Evolutionary conservation across 202 grass and related monocot genomes (phyloP).

Genomic region (Panicum hallii): DNA sequence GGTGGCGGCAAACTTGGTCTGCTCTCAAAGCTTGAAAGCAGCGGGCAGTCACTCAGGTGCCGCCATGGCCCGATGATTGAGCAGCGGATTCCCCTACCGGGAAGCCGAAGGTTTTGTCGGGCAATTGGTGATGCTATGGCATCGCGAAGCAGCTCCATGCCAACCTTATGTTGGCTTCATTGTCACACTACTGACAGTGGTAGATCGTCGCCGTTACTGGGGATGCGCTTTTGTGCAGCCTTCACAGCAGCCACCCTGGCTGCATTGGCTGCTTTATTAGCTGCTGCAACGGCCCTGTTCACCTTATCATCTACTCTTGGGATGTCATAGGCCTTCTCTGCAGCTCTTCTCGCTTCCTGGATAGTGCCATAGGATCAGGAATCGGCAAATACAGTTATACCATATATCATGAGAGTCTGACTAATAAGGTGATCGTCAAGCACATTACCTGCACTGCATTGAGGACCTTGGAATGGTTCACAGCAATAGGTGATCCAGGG

Average conservation of each 20-base stretch:
- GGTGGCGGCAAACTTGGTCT: constrained; percentile 38
- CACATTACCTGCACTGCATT: constrained; percentile 88
- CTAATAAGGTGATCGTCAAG: constrained; percentile 25
- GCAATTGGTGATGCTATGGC: constrained; percentile 38
- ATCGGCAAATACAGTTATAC: constrained; percentile 31
- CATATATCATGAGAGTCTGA: constrained; percentile 29
- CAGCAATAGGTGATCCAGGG: constrained; percentile 81
- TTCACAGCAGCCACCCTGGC: constrained; percentile 91
- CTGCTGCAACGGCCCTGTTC: constrained; percentile 75
- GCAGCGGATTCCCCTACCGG: constrained; percentile 32
- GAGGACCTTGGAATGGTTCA: constrained; percentile 97
- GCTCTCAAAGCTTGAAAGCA: constrained; percentile 46
- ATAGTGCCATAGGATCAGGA: constrained; percentile 43
- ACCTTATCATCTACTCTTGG: constrained; percentile 92
- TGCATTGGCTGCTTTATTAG: constrained; percentile 96
- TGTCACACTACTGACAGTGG: constrained; percentile 64
- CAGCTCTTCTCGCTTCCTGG: constrained; percentile 94
- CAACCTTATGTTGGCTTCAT: constrained; percentile 51
- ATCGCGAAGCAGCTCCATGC: constrained; percentile 46
- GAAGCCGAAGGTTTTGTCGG: constrained; percentile 41
- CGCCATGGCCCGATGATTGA: constrained; percentile 34
- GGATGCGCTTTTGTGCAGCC: constrained; percentile 80
- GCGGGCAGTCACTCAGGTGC: constrained; percentile 35
- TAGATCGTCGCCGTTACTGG: constrained; percentile 55
- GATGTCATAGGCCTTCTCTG: constrained; percentile 82